Base-by-base conservation (phyloP, 2,329 filamentous ascomycete genomes). In the Xylaria sp. region DNA sequence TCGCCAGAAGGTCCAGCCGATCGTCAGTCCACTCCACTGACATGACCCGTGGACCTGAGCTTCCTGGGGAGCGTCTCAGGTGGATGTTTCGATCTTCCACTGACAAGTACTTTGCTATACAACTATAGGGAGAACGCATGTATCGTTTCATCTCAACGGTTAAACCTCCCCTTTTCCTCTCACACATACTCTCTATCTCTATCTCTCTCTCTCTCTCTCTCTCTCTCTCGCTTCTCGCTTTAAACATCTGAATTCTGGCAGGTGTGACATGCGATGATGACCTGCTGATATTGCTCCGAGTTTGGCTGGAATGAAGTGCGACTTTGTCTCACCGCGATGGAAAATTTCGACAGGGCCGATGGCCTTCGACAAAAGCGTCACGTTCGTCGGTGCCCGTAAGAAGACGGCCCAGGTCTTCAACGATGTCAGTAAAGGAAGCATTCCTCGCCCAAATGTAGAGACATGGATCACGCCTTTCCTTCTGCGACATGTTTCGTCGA, bases 211-310 rank as follows among this genome's bases (percentile, higher is more conserved):
- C n/a, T n/a, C n/a, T n/a, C n/a, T n/a, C n/a, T n/a, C n/a, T n/a
- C n/a, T n/a, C n/a, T n/a, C n/a, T n/a, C n/a, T n/a, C n/a, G n/a
- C n/a, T n/a, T n/a, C n/a, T n/a, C n/a, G n/a, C n/a, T n/a, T n/a
- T n/a, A n/a, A n/a, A n/a, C n/a, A n/a, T n/a, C 24, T 26, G 24
- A 26, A 26, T 26, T 50, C 19, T 13, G n/a, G n/a, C n/a, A n/a
- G n/a, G 50, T 53, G 44, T 50, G 46, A 57, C 54, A 47, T 41
- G 24, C 44, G 38, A n/a, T 46, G 38, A n/a, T 48, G 37, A 29
- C 24, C 40, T 48, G 43, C 29, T 16, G 41, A 44, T 42, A 44
- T 9, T 20, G 37, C n/a, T 21, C n/a, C 38, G 29, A 52, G 16
- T 17, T 44, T 22, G 24, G 37, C 45, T 34, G 48, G 54, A 47